phyloP scores from a whole-genome alignment of 1,284 basidiomycete genomes.

The Stereum hirsutum region DNA sequence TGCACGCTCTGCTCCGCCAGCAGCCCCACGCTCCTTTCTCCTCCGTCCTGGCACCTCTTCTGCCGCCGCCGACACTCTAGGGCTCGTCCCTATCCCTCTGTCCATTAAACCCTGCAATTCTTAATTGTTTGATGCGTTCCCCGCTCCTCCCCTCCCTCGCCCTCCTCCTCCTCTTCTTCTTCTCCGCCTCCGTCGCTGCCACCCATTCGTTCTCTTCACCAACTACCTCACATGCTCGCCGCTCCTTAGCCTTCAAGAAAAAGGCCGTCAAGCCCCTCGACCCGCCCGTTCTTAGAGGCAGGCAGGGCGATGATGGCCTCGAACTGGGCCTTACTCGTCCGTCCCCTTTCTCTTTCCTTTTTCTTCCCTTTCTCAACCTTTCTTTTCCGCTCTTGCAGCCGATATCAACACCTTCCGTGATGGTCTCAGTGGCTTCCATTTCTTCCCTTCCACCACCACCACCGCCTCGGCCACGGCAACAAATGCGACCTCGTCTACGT shows the following conservation, averaged over 20 bases:
- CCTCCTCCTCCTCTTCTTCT: not conserved
- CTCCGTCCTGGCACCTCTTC: not conserved
- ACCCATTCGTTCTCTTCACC: not conserved
- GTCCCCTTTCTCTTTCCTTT: too few species aligned
- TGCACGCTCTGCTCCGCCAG: not conserved
- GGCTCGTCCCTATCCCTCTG: not conserved
- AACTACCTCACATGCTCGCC: not conserved
- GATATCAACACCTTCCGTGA: too few species aligned
- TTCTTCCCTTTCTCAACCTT: too few species aligned
- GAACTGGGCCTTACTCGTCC: too few species aligned
- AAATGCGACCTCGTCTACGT: not conserved
- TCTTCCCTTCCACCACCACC: not conserved
- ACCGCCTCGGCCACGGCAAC: not conserved
- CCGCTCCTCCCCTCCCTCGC: not conserved
- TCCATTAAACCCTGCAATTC: not conserved
- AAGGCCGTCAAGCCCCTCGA: not conserved
- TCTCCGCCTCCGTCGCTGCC: not conserved
- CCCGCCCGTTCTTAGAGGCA: not conserved
- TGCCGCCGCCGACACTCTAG: not conserved
- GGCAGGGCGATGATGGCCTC: not conserved
- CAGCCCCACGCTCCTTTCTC: conserved; percentile 2
- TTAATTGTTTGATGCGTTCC: not conserved
- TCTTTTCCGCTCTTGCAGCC: too few species aligned
- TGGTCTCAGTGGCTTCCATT: not conserved
- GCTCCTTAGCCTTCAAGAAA: conserved; percentile 1